phyloP scores from a whole-genome alignment of 805 yeast genomes.

The Brettanomyces naardenensis region DNA sequence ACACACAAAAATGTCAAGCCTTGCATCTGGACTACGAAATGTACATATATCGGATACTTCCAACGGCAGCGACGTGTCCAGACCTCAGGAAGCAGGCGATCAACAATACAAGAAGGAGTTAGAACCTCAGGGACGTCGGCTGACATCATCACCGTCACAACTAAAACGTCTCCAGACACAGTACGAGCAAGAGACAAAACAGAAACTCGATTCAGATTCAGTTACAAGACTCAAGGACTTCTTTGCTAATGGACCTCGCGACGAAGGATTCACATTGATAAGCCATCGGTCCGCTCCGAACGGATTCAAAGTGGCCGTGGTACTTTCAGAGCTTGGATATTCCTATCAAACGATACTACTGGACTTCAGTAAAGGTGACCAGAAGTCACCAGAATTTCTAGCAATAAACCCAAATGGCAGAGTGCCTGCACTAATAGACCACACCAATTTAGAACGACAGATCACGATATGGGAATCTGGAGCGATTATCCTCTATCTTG shows the following conservation, averaged over 20 bases:
- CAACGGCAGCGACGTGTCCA: no score
- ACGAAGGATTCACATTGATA: constrained; percentile 78
- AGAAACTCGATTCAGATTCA: constrained; percentile 22
- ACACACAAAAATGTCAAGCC: neutral
- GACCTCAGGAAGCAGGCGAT: neutral
- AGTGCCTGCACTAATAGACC: constrained; percentile 91
- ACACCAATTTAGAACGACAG: constrained; percentile 53
- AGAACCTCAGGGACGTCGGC: neutral
- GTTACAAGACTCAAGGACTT: constrained; percentile 60
- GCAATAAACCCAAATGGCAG: constrained; percentile 94
- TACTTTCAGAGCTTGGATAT: constrained; percentile 73
- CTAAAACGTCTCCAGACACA: neutral
- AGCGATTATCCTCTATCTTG: constrained; percentile 78
- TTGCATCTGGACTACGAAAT: neutral
- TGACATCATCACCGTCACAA: neutral
- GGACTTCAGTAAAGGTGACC: constrained; percentile 86
- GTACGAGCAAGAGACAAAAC: constrained; percentile 3
- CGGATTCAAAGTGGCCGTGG: constrained; percentile 92
- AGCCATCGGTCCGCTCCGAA: constrained; percentile 85
- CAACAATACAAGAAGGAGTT: neutral
- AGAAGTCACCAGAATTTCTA: constrained; percentile 87
- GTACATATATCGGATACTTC: neutral
- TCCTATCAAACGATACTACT: constrained; percentile 74
- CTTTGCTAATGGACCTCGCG: constrained; percentile 58
- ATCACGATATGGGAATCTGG: constrained; percentile 93